Evolutionary conservation across 1,284 basidiomycete genomes (phyloP).

Genomic region (Ganoderma leucocontextum): DNA sequence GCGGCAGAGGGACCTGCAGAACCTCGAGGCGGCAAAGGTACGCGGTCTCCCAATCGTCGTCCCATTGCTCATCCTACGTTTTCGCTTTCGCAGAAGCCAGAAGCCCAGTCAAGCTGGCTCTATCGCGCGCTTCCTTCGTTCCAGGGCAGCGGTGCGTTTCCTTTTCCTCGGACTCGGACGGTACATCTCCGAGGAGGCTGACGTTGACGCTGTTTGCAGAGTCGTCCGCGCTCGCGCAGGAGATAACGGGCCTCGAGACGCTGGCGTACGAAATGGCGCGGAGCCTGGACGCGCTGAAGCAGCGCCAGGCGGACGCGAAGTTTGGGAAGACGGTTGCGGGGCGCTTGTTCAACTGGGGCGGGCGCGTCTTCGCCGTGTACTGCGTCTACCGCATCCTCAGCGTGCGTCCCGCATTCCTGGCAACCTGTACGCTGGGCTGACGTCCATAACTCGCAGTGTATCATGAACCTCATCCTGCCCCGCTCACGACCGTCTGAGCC

Average conservation of each 20-base stretch:
- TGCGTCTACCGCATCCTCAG: slow-evolving; percentile 70
- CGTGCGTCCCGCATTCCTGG: slow-evolving; percentile 51
- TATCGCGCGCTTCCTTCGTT: slow-evolving; percentile 57
- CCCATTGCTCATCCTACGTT: too few species aligned
- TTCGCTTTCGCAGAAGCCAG: slow-evolving; percentile 48
- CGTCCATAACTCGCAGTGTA: slow-evolving; percentile 52
- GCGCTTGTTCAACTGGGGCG: slow-evolving; percentile 54
- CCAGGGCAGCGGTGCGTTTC: slow-evolving; percentile 55
- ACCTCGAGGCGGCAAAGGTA: slow-evolving; percentile 47
- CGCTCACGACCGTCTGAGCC: slow-evolving; percentile 42
- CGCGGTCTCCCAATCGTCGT: too few species aligned
- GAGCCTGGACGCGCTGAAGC: slow-evolving; percentile 60
- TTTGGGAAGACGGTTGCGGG: slow-evolving; percentile 67
- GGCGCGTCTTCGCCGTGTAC: slow-evolving; percentile 69
- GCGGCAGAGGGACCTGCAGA: slow-evolving; percentile 47
- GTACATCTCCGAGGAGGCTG: not conserved
- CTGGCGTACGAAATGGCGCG: slow-evolving; percentile 75
- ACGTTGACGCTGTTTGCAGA: slow-evolving; percentile 34
- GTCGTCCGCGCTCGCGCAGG: slow-evolving; percentile 50
- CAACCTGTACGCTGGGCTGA: too few species aligned
- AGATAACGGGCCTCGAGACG: slow-evolving; percentile 69
- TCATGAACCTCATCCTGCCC: slow-evolving; percentile 60
- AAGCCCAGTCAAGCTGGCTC: slow-evolving; percentile 31
- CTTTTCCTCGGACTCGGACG: not conserved
- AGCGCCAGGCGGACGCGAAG: slow-evolving; percentile 54